Evolutionary conservation across 2,329 filamentous ascomycete genomes (phyloP).

Genomic region (Hypocreales sp.): DNA sequence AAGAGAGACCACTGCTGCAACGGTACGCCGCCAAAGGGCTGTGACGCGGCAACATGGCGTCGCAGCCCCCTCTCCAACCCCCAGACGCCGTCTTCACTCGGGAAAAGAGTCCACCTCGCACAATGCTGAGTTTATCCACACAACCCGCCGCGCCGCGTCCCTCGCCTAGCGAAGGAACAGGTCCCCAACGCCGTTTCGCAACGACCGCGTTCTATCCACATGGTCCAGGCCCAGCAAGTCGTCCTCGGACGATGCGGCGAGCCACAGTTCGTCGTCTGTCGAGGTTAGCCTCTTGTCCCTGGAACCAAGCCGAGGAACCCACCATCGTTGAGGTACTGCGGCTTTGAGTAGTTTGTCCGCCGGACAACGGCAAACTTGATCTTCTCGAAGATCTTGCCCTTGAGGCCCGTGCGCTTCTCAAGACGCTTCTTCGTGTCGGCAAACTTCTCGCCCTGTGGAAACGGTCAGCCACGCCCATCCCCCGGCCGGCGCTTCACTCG

Average conservation of each 20-base stretch:
- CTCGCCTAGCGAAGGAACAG: slow-evolving; percentile 40
- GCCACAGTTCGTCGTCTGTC: slow-evolving; percentile 44
- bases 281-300: neutral
- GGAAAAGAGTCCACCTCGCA: no score
- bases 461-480: neutral
- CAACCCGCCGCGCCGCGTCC: no score
- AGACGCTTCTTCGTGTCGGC: slow-evolving; percentile 88
- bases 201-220: slow-evolving; percentile 40
- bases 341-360: slow-evolving; percentile 57
- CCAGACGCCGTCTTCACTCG: no score
- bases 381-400: slow-evolving; percentile 97
- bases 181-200: slow-evolving; percentile 45
- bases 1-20: no score
- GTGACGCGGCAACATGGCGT: no score
- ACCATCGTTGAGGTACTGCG: slow-evolving; percentile 81
- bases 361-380: slow-evolving; percentile 85
- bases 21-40: no score
- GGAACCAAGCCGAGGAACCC: slow-evolving; percentile 17
- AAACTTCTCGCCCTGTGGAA: slow-evolving; percentile 60
- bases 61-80: no score
- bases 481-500: slow-evolving; percentile 22
- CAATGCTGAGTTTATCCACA: no score
- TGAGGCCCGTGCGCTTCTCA: slow-evolving; percentile 82
- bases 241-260: slow-evolving; percentile 34
- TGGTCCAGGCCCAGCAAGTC: slow-evolving; percentile 52